Conservation (phyloP, 1,284 basidiomycete species). For the Ganoderma boninense region DNA sequence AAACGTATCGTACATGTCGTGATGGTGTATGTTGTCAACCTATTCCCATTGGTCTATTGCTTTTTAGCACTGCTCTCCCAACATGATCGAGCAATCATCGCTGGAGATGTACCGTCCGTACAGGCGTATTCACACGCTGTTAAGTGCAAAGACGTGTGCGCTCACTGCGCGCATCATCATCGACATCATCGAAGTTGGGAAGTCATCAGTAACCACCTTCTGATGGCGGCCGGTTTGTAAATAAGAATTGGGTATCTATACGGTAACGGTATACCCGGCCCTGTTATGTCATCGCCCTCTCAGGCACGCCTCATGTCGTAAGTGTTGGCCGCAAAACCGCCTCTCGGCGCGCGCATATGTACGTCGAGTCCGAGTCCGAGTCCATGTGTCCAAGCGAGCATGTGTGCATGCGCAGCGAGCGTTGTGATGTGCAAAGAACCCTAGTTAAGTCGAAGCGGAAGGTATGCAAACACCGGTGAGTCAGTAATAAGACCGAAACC, state of each 20-base stretch:
- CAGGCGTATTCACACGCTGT: background rate
- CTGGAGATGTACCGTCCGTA: background rate
- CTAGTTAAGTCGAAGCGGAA: background rate
- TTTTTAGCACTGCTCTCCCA: background rate
- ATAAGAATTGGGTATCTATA: background rate
- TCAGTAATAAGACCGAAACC: slow-evolving; percentile 7
- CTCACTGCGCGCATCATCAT: slow-evolving; percentile 13
- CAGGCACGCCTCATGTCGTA: slow-evolving; percentile 1
- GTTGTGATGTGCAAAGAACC: background rate
- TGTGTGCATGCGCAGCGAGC: slow-evolving; percentile 1
- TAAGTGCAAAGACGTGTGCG: background rate
- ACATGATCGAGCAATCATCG: no score
- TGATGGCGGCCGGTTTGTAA: background rate
- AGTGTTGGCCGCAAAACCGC: background rate
- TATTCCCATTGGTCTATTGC: background rate
- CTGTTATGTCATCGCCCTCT: background rate
- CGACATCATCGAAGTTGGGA: slow-evolving; percentile 8
- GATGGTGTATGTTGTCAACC: background rate
- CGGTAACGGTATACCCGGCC: slow-evolving; percentile 6
- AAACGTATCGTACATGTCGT: background rate
- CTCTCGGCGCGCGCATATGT: slow-evolving; percentile 5
- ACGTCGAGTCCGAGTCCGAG: slow-evolving; percentile 10
- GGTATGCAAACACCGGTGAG: slow-evolving; percentile 8
- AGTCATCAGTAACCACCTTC: slow-evolving; percentile 25
- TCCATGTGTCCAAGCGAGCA: slow-evolving; percentile 6